Base-by-base conservation (phyloP, 139 green algal genomes). In the Volvox reticuliferus region DNA sequence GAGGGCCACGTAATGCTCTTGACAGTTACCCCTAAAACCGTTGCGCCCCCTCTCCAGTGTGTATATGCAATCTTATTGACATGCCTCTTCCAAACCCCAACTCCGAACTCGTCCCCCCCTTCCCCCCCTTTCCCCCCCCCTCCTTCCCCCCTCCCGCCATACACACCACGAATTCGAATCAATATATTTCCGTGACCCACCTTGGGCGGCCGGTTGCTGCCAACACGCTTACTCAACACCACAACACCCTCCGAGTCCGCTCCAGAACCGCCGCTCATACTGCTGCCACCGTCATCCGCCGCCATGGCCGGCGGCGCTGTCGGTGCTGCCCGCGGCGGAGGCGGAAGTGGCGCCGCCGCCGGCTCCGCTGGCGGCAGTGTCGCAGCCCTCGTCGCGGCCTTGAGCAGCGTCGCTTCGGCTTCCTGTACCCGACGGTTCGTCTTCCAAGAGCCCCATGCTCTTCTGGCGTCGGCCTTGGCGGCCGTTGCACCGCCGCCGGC, bases 391-490 rank as follows among this genome's bases (percentile, higher is more conserved):
- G n/a, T 36, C 50, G 73, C 50, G 0, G 71, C 22, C 73, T 83
- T 84, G 50, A 90, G 30, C 30, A 90, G 36, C 32, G 67, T 92
- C 44, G 77, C 65, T 33, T 78, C 84, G 26, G 78, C 82, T 36
- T 20, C 71, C 61, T 67, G 44, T 21, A 89, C 82, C 28, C 76
- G 71, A 19, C 35, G 80, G 37, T 92, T 82, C 18, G 55, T n/a
- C 89, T 87, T 92, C 79, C 88, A 92, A 17, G 73, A 18, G 73
- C 86, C 86, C 86, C 86, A 90, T 21, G 86, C 50, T 17, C 86
- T 50, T 24, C 55, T 30, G 1, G 69, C 86, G 0, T 50, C 69
- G 1, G 14, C 63, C 37, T 55, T 76, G 65, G 44, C 50, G 88
- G 35, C 67, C 63, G 18, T 14, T 6, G 63, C 9, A 9, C 21